Base-by-base conservation (phyloP, 306 rosid species). In the Ochetophila trinervis region DNA sequence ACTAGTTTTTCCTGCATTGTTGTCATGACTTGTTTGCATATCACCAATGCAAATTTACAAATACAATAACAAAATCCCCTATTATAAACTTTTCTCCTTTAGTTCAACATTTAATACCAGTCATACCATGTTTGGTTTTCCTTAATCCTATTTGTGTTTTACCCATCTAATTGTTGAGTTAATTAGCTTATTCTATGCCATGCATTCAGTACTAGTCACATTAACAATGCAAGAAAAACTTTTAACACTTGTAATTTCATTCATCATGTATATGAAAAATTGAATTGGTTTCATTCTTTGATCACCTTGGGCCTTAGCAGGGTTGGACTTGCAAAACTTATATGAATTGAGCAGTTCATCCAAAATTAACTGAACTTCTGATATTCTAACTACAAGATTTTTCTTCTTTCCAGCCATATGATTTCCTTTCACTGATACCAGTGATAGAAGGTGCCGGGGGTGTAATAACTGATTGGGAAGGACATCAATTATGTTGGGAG, bases 391-490 rank as follows among this genome's bases (percentile, higher is more conserved):
- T 42, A 27, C 55, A 3, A 13, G 42, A 49, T 13, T 48, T 24
- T 45, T 19, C 69, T 66, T 53, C 70, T 53, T 76, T 75, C 66
- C 90, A 93, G 97, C 96, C 99, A 15, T 89, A 93, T 60, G 99
- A 93, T 76, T 81, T 93, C 61, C 96, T 93, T 54, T 84, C 97
- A 48, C 78, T 93, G 68, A 74, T 93, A 74, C 96, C 97, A 6
- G 89, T 93, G 60, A 90, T 93, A 70, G 88, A 93, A 80, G 99
- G 99, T 51, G 84, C 96, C 44, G 99, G 97, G 48, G 98, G 99
- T 57, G 82, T 81, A 73, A 81, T 93, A 65, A 93, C 99, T 62
- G 97, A 90, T 78, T 93, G 99, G 99, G 86, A 84, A 76, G 99
- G 99, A 52, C 72, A 84, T 48, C 65, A 81, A 60, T 93, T 93